Conservation (phyloP, 164 flowering plant genomes). For the Umbellularia californica region DNA sequence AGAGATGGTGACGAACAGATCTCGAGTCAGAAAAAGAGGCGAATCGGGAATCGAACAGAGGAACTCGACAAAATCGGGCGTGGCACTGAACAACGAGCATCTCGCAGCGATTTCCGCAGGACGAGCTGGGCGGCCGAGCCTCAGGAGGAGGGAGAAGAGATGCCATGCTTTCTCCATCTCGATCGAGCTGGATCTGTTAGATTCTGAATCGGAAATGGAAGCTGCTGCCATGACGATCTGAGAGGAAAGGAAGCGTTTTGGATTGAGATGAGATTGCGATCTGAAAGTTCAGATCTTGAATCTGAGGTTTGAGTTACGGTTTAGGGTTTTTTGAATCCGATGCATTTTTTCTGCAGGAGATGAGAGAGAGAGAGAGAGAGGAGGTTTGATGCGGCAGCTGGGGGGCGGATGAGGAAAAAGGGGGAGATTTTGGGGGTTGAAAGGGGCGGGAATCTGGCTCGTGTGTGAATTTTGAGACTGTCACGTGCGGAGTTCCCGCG, state of each 20-base stretch:
- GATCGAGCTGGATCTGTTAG: not conserved
- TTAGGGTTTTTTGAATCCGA: not conserved
- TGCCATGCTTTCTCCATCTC: constrained; percentile 38
- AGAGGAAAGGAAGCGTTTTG: not conserved
- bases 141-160: constrained; percentile 20
- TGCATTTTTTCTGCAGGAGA: not conserved
- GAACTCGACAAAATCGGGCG: constrained; percentile 28
- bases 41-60: constrained; percentile 42
- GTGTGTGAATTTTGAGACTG: constrained; percentile 10
- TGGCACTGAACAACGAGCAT: constrained; percentile 20
- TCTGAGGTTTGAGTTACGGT: not conserved
- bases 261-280: not conserved
- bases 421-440: not conserved
- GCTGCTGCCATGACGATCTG: constrained; percentile 17
- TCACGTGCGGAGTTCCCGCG: constrained; percentile 23
- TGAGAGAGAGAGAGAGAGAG: constrained; percentile 9
- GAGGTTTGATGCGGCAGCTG: not conserved
- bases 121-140: constrained; percentile 29
- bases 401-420: not conserved
- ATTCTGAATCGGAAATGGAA: constrained; percentile 8
- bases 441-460: constrained; percentile 14
- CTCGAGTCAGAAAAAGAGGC: constrained; percentile 25
- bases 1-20: constrained; percentile 28
- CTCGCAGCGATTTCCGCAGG: constrained; percentile 30
- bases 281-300: not conserved